A percentile compares a stretch with the other conserved stretches of the same genome.
Evolutionary conservation across 495 filamentous ascomycete species (phyloP).

Genomic region (Halenospora varia): DNA sequence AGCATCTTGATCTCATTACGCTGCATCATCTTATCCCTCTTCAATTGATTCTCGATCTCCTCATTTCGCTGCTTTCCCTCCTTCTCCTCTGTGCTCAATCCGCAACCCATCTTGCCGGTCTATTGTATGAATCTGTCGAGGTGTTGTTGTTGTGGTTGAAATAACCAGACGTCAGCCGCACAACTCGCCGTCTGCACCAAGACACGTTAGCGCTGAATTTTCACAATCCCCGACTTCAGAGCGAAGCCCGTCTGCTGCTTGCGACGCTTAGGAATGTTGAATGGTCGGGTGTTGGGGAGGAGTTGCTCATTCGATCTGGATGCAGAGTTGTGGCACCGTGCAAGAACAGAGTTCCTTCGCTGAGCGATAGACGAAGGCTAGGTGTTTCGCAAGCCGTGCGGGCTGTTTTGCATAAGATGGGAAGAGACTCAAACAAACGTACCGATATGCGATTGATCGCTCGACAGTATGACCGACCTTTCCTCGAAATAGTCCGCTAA

Average conservation of each 20-base stretch:
- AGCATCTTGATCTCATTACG: conserved; percentile 99
- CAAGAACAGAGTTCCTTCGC: not conserved
- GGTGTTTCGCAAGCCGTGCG: not conserved
- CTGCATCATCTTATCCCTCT: conserved; percentile 92
- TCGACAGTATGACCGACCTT: not conserved
- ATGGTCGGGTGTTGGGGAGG: too few species aligned
- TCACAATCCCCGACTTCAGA: not conserved
- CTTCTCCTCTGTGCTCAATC: conserved; percentile 99
- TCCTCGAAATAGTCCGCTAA: not conserved
- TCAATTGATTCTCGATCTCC: conserved; percentile 98
- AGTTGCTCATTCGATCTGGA: too few species aligned
- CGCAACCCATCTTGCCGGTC: conserved; percentile 88
- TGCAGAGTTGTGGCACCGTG: not conserved
- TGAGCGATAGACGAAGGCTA: not conserved
- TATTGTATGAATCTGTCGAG: too few species aligned
- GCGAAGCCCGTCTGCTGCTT: not conserved
- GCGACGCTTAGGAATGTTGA: not conserved
- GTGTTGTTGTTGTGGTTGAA: too few species aligned
- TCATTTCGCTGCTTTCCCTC: conserved; percentile 99
- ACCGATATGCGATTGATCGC: conserved; percentile 1
- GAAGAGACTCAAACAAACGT: not conserved
- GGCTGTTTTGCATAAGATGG: not conserved
- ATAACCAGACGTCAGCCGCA: not conserved
- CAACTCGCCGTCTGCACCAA: not conserved
- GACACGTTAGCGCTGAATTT: not conserved